Percentiles rank a stretch among this genome's conserved stretches.
phyloP scores from a whole-genome alignment of 2,329 filamentous ascomycete species.

The Diaporthe sp. region DNA sequence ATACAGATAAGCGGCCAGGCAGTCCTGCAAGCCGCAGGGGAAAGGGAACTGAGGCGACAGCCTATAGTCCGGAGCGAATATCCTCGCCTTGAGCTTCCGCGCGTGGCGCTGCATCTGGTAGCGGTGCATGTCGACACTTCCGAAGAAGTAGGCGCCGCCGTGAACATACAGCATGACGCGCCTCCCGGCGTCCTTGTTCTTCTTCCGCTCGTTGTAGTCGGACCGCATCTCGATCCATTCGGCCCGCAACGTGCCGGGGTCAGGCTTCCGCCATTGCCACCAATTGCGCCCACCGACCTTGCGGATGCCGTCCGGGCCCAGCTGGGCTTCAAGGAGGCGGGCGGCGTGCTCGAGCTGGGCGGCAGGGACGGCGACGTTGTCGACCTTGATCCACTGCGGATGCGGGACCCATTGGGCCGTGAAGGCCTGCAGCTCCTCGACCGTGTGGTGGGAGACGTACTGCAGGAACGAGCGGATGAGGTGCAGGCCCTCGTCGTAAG shows the following conservation, averaged over 20 bases:
- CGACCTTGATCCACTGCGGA: constrained; percentile 86
- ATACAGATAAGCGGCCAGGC: constrained; percentile 86
- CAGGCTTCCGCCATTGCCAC: constrained; percentile 85
- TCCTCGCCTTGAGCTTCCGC: constrained; percentile 88
- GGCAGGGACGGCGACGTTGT: constrained; percentile 73
- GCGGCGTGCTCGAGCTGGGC: constrained; percentile 75
- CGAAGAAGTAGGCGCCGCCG: constrained; percentile 95
- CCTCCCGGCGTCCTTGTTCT: constrained; percentile 67
- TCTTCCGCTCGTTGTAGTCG: constrained; percentile 79
- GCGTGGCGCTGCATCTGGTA: constrained; percentile 98
- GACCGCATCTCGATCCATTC: constrained; percentile 98
- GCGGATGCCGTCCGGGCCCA: constrained; percentile 80
- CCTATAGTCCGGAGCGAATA: constrained; percentile 88
- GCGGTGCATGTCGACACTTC: constrained; percentile 95
- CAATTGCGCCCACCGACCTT: constrained; percentile 84
- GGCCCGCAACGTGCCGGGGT: constrained; percentile 73
- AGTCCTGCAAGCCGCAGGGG: constrained; percentile 91
- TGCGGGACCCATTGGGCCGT: constrained; percentile 92
- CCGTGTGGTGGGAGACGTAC: constrained; percentile 87
- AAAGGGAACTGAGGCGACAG: constrained; percentile 95
- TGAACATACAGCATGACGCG: constrained; percentile 95
- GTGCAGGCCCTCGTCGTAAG: constrained; percentile 92
- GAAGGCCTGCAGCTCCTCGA: constrained; percentile 94
- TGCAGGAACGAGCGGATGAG: constrained; percentile 87
- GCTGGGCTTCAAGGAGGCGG: constrained; percentile 73